phyloP scores from a whole-genome alignment of 2,329 filamentous ascomycete genomes.

The Sporothrix brasiliensis region DNA sequence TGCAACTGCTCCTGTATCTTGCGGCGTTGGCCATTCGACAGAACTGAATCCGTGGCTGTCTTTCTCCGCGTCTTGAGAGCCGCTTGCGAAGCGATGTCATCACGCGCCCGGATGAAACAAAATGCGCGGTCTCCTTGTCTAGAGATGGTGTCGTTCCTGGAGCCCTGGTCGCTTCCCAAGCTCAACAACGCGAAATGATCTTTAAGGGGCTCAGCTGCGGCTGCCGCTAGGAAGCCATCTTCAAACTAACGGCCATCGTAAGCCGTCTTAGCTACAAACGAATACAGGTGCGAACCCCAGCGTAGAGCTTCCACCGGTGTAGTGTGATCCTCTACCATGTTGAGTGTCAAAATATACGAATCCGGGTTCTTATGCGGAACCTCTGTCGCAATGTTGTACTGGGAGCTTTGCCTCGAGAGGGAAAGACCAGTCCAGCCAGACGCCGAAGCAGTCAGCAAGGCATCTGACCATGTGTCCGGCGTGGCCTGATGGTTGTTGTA shows the following conservation, averaged over 20 bases:
- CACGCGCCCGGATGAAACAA: slow-evolving; percentile 17
- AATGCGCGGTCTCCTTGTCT: not conserved
- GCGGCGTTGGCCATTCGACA: not conserved
- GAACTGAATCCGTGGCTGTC: not conserved
- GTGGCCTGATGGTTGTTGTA: slow-evolving; percentile 10
- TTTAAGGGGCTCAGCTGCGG: not conserved
- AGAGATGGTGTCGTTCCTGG: not conserved
- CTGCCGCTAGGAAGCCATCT: not conserved
- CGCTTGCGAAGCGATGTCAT: not conserved
- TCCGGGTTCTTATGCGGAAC: not conserved
- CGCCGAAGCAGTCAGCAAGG: not conserved
- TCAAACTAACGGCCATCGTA: not conserved
- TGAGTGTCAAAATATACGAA: slow-evolving; percentile 8
- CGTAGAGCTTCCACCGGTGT: not conserved
- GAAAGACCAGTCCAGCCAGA: not conserved
- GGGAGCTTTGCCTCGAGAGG: not conserved
- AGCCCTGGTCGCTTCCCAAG: slow-evolving; percentile 14
- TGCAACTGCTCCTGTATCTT: not conserved
- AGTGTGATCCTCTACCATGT: slow-evolving; percentile 13
- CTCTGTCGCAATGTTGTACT: not conserved
- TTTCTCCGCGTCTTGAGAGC: not conserved
- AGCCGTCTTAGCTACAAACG: slow-evolving; percentile 9
- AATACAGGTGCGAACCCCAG: slow-evolving; percentile 30
- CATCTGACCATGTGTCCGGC: slow-evolving; percentile 9
- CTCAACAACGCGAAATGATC: slow-evolving; percentile 25